These are phyloP conservation scores for Pichia scutulata DNA, from an alignment of 805 yeast genomes.

Conservation along the genomic window DNA sequence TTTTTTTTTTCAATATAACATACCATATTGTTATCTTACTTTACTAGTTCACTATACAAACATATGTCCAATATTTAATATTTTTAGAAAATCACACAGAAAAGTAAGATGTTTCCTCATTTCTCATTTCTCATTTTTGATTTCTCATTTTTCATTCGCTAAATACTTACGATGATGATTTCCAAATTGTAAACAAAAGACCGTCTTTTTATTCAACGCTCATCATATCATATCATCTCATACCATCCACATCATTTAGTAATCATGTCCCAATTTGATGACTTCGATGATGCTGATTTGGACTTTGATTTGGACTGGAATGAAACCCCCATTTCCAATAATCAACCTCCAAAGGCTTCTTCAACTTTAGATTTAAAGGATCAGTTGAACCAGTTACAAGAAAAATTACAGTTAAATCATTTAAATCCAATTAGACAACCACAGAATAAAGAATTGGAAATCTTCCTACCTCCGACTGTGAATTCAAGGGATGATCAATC, in stretches of 20 bases:
- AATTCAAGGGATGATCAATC: slow-evolving; percentile 33
- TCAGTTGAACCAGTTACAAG: slow-evolving; percentile 38
- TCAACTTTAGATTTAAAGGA: slow-evolving; percentile 30
- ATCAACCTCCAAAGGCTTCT: slow-evolving; percentile 10
- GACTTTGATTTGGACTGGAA: slow-evolving; percentile 2
- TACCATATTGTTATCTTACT: no score
- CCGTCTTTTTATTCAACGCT: no score
- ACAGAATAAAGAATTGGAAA: slow-evolving; percentile 11
- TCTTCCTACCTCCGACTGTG: slow-evolving; percentile 16
- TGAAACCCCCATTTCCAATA: slow-evolving; percentile 1
- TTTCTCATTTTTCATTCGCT: neutral
- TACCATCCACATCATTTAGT: neutral
- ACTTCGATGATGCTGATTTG: neutral
- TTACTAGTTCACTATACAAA: no score
- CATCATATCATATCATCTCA: neutral
- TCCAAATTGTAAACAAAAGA: neutral
- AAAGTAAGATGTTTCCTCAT: no score
- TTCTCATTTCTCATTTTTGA: no score
- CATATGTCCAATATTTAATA: no score
- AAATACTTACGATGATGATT: no score
- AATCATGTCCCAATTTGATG: neutral
- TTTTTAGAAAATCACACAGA: no score
- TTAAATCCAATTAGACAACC: slow-evolving; percentile 5
- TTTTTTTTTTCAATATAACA: no score
- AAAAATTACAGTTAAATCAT: slow-evolving; percentile 12